A percentile compares a stretch with the other conserved stretches of the same genome.
phyloP scores from a whole-genome alignment of 2,329 filamentous ascomycete genomes.

The Colletotrichum salicis region DNA sequence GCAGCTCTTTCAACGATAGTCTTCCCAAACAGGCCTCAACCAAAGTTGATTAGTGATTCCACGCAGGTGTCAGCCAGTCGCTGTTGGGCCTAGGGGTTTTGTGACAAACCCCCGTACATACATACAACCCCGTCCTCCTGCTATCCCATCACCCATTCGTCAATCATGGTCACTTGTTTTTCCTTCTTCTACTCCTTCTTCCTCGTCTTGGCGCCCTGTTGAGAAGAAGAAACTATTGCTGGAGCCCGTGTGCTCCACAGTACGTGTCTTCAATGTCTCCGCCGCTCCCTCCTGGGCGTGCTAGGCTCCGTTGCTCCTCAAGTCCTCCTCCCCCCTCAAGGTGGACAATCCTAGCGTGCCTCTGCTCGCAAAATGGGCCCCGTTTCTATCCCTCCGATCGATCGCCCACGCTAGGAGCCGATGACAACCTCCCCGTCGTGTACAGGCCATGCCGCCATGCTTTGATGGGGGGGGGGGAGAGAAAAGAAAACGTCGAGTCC shows the following conservation, averaged over 20 bases:
- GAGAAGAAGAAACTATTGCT: not conserved
- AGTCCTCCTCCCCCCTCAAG: not conserved
- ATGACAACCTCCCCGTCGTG: slow-evolving; percentile 20
- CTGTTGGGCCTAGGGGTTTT: not conserved
- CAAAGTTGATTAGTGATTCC: not conserved
- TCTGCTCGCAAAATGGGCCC: not conserved
- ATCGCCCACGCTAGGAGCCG: slow-evolving; percentile 20
- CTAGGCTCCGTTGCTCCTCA: too few species aligned
- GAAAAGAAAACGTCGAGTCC: not conserved
- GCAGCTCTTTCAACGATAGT: not conserved
- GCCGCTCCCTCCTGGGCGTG: not conserved
- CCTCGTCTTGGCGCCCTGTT: not conserved
- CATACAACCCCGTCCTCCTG: not conserved
- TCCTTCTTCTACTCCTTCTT: not conserved
- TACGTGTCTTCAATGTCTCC: not conserved
- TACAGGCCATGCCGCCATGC: not conserved
- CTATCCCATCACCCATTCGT: too few species aligned
- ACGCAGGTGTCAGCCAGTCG: not conserved
- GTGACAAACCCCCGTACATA: not conserved
- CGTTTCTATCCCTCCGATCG: slow-evolving; percentile 28
- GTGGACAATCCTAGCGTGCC: not conserved
- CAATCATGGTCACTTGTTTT: not conserved
- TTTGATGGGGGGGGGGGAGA: not conserved
- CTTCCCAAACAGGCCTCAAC: not conserved
- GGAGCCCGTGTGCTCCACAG: not conserved